Percentiles rank a stretch among this genome's conserved stretches.
These are phyloP conservation scores for Penicillium samsonianum DNA, from an alignment of 495 filamentous ascomycete genomes.

Conservation along the genomic window DNA sequence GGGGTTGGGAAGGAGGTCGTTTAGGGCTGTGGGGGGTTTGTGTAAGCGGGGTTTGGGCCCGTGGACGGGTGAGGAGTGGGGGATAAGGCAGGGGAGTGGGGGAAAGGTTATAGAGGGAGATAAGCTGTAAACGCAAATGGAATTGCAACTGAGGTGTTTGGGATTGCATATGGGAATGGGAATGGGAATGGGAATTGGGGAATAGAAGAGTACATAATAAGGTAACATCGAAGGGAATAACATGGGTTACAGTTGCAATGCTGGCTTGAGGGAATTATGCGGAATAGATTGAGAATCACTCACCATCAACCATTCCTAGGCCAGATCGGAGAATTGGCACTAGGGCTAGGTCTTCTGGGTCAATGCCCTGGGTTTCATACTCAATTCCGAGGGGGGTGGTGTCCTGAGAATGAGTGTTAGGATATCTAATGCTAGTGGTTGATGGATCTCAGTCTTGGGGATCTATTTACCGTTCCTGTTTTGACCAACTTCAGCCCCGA, in stretches of 20 bases:
- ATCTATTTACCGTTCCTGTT: slow-evolving; percentile 37
- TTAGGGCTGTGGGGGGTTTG: slow-evolving; percentile 61
- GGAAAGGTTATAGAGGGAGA: background rate
- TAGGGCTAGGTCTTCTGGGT: slow-evolving; percentile 69
- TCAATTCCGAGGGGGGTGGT: slow-evolving; percentile 71
- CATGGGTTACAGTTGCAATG: background rate
- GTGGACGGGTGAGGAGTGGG: background rate
- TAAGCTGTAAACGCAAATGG: background rate
- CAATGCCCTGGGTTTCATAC: slow-evolving; percentile 62
- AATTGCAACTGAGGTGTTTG: background rate
- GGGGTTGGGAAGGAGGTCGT: slow-evolving; percentile 78
- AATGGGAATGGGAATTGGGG: slow-evolving; percentile 3
- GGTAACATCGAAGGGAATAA: background rate
- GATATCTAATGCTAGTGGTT: background rate
- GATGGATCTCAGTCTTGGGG: background rate
- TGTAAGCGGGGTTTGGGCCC: slow-evolving; percentile 8
- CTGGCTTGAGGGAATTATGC: background rate
- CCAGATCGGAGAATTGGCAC: slow-evolving; percentile 91
- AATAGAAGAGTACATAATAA: background rate
- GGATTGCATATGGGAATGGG: slow-evolving; percentile 3
- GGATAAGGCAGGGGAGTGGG: background rate
- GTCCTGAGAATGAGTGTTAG: slow-evolving; percentile 50
- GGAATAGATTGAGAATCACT: background rate
- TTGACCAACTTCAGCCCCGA: slow-evolving; percentile 57
- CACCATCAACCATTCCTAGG: slow-evolving; percentile 83